Base-by-base conservation (phyloP, 2,329 filamentous ascomycete genomes). In the Graphilbum fragrans region DNA sequence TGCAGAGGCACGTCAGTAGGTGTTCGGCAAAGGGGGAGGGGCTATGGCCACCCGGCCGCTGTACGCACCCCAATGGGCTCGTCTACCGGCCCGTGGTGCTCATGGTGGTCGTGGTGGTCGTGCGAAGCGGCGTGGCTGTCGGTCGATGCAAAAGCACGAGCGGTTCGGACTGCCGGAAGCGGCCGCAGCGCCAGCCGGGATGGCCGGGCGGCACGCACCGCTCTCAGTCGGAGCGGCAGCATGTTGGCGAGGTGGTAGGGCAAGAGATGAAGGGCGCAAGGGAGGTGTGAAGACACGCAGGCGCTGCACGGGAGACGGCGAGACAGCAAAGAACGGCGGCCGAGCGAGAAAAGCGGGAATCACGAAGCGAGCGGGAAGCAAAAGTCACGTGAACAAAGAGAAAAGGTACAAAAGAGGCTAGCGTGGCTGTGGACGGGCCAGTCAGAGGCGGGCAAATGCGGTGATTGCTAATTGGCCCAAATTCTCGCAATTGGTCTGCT, bases 21-120 rank as follows among this genome's bases (percentile, higher is more conserved):
- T 12, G 3, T 17, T 22, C 33, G n/a, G 29, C 19, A n/a, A 10
- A 18, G 19, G n/a, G 20, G 16, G 14, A 33, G n/a, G 11, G 23
- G n/a, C 25, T n/a, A n/a, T n/a, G n/a, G n/a, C n/a, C n/a, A n/a
- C n/a, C n/a, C n/a, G n/a, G n/a, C n/a, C n/a, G n/a, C n/a, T n/a
- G n/a, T 10, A 65, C 72, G 45, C 74, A 77, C 74, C 51, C 73
- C 72, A 52, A 76, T 64, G 45, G 65, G 62, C 59, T 77, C 74
- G 54, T 67, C 63, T 43, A 52, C 55, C 49, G 66, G 62, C 45
- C 58, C 63, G 52, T 72, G 69, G 55, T 62, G 60, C 49, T 69
- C 65, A 54, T 22, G 35, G 23, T 37, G 25, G 41, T 40, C 22
- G 42, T 38, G 41, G 39, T 42, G 41, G 38, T 44, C 29, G 40